Percentiles rank a stretch among this genome's conserved stretches.
phyloP scores from a whole-genome alignment of 768 basidiomycete species.

The Tylopilus vinaceipallidus region DNA sequence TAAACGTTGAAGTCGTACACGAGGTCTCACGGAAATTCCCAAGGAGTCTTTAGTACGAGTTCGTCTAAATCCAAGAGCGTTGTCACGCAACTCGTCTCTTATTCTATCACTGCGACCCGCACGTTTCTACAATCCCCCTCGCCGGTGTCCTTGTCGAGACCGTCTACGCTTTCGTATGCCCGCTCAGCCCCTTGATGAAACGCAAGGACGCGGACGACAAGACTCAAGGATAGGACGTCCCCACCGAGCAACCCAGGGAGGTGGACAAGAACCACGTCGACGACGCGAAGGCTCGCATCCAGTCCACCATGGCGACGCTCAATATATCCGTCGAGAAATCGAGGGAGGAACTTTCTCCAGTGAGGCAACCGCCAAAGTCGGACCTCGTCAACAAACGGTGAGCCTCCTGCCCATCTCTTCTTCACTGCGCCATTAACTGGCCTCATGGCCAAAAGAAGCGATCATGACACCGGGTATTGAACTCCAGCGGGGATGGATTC shows the following conservation, averaged over 20 bases:
- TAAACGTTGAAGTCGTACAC: no score
- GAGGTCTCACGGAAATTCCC: slow-evolving; percentile 14
- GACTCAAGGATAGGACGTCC: slow-evolving; percentile 23
- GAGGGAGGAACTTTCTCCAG: slow-evolving; percentile 28
- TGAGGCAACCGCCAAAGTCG: slow-evolving; percentile 39
- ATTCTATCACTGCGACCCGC: slow-evolving; percentile 65
- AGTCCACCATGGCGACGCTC: slow-evolving; percentile 40
- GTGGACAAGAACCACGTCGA: slow-evolving; percentile 38
- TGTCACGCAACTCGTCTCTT: slow-evolving; percentile 61
- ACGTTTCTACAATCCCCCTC: slow-evolving; percentile 77
- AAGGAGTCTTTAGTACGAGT: no score
- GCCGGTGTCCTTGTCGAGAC: slow-evolving; percentile 71
- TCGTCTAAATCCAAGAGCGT: slow-evolving; percentile 47
- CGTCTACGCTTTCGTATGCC: slow-evolving; percentile 52
- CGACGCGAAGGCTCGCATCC: slow-evolving; percentile 45
- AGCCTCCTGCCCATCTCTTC: slow-evolving; percentile 13
- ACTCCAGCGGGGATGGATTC: slow-evolving; percentile 94
- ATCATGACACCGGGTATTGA: slow-evolving; percentile 97
- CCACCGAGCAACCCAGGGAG: slow-evolving; percentile 27
- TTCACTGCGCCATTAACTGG: not conserved
- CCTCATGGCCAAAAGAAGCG: slow-evolving; percentile 78
- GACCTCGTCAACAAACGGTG: slow-evolving; percentile 95
- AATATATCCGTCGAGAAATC: slow-evolving; percentile 49
- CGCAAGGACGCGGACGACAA: slow-evolving; percentile 20
- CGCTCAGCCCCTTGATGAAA: slow-evolving; percentile 38